Base-by-base conservation (phyloP, 2,329 filamentous ascomycete genomes). In the Aspergillus hiratsukae region DNA sequence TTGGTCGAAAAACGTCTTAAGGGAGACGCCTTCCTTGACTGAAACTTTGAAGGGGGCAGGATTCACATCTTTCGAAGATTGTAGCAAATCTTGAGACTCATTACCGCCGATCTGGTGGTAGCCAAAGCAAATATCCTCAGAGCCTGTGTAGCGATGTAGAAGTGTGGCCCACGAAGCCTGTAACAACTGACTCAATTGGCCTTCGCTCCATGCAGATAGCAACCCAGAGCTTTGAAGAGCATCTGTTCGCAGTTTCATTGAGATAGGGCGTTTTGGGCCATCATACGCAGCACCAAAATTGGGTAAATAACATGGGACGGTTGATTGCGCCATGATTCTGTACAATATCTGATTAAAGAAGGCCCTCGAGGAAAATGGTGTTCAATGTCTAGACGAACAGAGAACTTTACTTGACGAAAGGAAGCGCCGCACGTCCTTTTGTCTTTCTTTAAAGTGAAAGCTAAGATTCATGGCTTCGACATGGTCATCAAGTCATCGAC, bases 61-160 rank as follows among this genome's bases (percentile, higher is more conserved):
- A 27, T 57, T 57, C 52, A 59, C 53, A 48, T 35, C 28, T 19
- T 51, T 58, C 40, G 60, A 59, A 61, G 55, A 57, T 29, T 56
- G 50, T 59, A 52, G 54, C 31, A 57, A 49, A 25, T 49, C 10
- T 23, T n/a, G 28, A 57, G 56, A 5, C 61, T 54, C 55, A 49
- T 64, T 63, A 51, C 56, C 62, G 27, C 65, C 66, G 49, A 69
- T 60, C 54, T 71, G 64, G 57, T 74, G 67, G 53, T 72, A 75
- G 25, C 77, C 79, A 65, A 80, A 82, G 25, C 76, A 70, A 7
- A 80, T 75, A 60, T 81, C 76, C 50, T 79, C 72, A 17, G 74
- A 74, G 1, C 72, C 74, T n/a, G 77, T 76, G 59, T 80, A 80
- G 48, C 72, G 74, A 41, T 75, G 69, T 6, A 80, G 63, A 2